Conservation (phyloP, 2,329 filamentous ascomycete species). For the Purpureocillium takamizusanense region DNA sequence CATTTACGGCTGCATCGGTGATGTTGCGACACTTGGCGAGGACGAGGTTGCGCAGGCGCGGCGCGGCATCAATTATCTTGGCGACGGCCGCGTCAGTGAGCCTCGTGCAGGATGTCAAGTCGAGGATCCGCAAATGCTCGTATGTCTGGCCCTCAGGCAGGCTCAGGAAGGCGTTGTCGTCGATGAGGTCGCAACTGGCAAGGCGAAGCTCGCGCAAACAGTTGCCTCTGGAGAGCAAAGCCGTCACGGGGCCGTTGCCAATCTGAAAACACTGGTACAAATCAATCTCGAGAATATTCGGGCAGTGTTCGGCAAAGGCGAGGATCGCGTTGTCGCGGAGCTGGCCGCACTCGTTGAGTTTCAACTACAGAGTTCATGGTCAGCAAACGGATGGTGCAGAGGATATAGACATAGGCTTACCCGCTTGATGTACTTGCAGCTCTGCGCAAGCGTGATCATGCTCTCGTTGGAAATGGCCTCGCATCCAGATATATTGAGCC, state of each 20-base stretch:
- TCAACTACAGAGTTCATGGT: slow-evolving; percentile 47
- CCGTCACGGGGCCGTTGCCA: slow-evolving; percentile 74
- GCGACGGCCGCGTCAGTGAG: slow-evolving; percentile 82
- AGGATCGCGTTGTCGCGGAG: slow-evolving; percentile 74
- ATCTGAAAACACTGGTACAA: slow-evolving; percentile 77
- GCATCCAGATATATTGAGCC: slow-evolving; percentile 86
- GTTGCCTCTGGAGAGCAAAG: slow-evolving; percentile 67
- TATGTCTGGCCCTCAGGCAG: slow-evolving; percentile 62
- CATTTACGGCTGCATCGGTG: slow-evolving; percentile 78
- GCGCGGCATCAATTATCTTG: slow-evolving; percentile 78
- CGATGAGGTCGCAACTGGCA: slow-evolving; percentile 75
- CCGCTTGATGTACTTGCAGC: slow-evolving; percentile 78
- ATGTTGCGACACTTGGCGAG: slow-evolving; percentile 90
- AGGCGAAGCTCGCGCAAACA: slow-evolving; percentile 86
- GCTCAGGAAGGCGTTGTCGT: slow-evolving; percentile 78
- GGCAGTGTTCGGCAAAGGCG: slow-evolving; percentile 80
- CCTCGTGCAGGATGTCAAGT: slow-evolving; percentile 79
- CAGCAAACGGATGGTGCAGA: not conserved
- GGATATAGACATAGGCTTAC: too few relatives aligned
- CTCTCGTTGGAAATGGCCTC: slow-evolving; percentile 78
- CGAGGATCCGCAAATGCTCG: slow-evolving; percentile 85
- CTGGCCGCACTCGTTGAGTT: slow-evolving; percentile 87
- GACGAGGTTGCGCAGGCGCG: slow-evolving; percentile 83
- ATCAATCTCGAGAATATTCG: slow-evolving; percentile 92
- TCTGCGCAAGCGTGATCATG: slow-evolving; percentile 69